A percentile compares a stretch with the other conserved stretches of the same genome.
Conservation (phyloP, 2,329 filamentous ascomycete genomes). For the Aspergillus sp. region DNA sequence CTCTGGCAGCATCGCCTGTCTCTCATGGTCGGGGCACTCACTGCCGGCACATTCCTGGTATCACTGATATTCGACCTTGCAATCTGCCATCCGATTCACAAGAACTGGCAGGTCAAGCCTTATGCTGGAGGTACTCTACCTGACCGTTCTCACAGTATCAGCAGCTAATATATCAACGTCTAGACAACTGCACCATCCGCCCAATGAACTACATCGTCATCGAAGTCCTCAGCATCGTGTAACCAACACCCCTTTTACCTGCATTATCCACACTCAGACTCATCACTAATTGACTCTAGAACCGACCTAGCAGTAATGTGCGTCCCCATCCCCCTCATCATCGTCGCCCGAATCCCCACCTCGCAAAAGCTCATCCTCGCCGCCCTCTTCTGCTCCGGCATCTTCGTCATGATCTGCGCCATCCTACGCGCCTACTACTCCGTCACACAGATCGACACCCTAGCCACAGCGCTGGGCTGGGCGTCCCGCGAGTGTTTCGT, state of each 20-base stretch:
- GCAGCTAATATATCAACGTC: not conserved
- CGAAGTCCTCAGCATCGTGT: constrained; percentile 19
- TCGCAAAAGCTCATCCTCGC: constrained; percentile 19
- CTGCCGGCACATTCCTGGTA: constrained; percentile 11
- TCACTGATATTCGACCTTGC: constrained; percentile 17
- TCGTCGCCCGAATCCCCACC: constrained; percentile 14
- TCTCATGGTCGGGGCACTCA: constrained; percentile 1
- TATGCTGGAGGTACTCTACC: constrained; percentile 16
- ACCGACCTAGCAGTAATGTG: constrained; percentile 20
- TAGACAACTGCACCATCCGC: constrained; percentile 20
- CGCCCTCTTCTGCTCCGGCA: constrained; percentile 18
- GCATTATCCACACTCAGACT: not conserved
- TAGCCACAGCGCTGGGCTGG: constrained; percentile 19
- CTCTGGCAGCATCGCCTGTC: constrained; percentile 19
- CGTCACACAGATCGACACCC: constrained; percentile 16
- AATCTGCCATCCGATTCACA: constrained; percentile 14
- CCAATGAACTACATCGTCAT: constrained; percentile 19
- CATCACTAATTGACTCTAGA: constrained; percentile 4
- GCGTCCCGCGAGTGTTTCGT: constrained; percentile 20
- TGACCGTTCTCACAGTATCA: not conserved
- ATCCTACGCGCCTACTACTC: constrained; percentile 24
- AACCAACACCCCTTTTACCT: not conserved
- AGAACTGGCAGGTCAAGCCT: constrained; percentile 21
- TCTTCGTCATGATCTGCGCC: constrained; percentile 22
- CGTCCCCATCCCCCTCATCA: constrained; percentile 20